phyloP scores from a whole-genome alignment of 2,329 filamentous ascomycete genomes.

The Aspergillus brasiliensis region DNA sequence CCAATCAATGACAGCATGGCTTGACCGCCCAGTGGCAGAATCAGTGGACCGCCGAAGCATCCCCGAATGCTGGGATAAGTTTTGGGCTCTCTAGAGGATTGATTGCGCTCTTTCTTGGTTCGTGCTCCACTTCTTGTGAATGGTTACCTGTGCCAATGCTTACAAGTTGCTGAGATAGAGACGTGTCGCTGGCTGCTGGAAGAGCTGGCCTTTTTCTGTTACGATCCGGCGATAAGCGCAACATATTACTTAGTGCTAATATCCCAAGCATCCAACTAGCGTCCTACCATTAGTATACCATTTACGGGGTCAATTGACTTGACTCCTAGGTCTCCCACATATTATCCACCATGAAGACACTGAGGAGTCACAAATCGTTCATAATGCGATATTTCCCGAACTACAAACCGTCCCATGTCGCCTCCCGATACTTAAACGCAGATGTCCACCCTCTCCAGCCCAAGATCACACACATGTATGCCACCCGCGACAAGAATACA shows the following conservation, averaged over 20 bases:
- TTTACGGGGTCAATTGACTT: background rate
- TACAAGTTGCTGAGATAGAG: background rate
- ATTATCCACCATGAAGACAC: constrained; percentile 21
- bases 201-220: background rate
- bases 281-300: background rate
- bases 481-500: constrained; percentile 41
- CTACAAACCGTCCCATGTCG: constrained; percentile 28
- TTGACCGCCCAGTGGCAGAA: constrained; percentile 20
- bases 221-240: background rate
- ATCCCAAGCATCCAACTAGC: background rate
- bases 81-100: background rate
- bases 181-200: background rate
- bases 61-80: constrained; percentile 12
- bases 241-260: background rate
- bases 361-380: constrained; percentile 22
- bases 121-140: background rate
- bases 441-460: constrained; percentile 38
- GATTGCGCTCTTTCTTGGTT: background rate
- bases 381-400: constrained; percentile 27
- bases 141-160: background rate
- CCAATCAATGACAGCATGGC: constrained; percentile 10
- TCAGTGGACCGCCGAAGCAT: background rate
- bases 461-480: constrained; percentile 41
- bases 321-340: background rate
- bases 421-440: constrained; percentile 31